Evolutionary conservation across 2,329 filamentous ascomycete species (phyloP), one percentile per base, ranked within the genome.

Genomic region (Akanthomyces lecanii): DNA sequence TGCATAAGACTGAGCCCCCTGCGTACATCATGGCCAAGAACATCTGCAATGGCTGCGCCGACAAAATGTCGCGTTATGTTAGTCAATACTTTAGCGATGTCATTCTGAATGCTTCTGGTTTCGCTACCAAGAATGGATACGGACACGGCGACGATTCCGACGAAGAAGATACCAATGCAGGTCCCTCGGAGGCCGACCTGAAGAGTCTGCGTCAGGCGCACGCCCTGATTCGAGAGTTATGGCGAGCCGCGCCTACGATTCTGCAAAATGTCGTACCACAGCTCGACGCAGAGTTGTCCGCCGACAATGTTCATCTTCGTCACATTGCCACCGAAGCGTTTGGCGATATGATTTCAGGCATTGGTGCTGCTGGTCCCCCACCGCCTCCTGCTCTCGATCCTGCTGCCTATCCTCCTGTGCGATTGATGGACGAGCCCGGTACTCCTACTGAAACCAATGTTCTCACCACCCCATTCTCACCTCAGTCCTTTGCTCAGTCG

Each of bases 1-100:
- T 91, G n/a, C 80, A 91, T 60, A 96, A 96, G 71, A 90, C 95
- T 66, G 89, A 96, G 62, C 94, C 95, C 1, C 87, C 92, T 18
- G 93, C 95, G 1, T 99, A 99, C 77, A 89, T 95, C 72, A 96
- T 98, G 90, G 94, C 95, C 25, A 96, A 96, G 76, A 91, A 90
- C 2, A 88, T 99, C 51, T 99, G 95, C 79, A 95, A 92, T 70
- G 85, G 85, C 21, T 96, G 89, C 68, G 87, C 91, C 0, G 94
- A 97, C 69, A 96, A 96, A 76, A 97, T 99, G 94, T 89, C 92
- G 1, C 89, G 92, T 65, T 92, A 96, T 68, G 89, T 98, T 62
- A 94, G 92, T 68, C 92, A 96, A 71, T 99, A 98, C 74, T 99
- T 99, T 74, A 96, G 92, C 75, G 92, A 96, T 63, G 92, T 98